Conservation (phyloP, 495 filamentous ascomycete genomes). For the Annulohypoxylon nitens region DNA sequence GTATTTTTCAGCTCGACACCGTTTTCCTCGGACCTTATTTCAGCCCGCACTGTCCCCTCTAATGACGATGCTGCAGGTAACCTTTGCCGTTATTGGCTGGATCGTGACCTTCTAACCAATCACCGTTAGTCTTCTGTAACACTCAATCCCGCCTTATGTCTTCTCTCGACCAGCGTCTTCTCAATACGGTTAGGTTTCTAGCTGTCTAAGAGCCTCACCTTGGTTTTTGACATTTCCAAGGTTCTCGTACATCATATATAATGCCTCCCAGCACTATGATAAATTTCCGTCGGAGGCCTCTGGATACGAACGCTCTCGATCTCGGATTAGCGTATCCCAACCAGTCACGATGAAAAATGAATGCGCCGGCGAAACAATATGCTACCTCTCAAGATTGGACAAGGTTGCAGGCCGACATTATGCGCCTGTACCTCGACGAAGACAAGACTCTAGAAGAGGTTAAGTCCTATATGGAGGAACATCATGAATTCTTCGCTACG, state of each 20-base stretch:
- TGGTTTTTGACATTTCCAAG: neutral
- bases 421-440: slow-evolving; percentile 48
- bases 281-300: slow-evolving; percentile 41
- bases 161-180: slow-evolving; percentile 22
- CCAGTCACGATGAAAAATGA: slow-evolving; percentile 41
- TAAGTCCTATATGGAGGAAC: slow-evolving; percentile 50
- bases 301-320: slow-evolving; percentile 13
- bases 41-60: slow-evolving; percentile 45
- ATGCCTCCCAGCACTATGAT: slow-evolving; percentile 33
- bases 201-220: slow-evolving; percentile 27
- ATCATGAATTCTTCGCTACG: slow-evolving; percentile 51
- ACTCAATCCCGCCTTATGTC: slow-evolving; percentile 43
- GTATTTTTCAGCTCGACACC: slow-evolving; percentile 48
- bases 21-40: slow-evolving; percentile 42
- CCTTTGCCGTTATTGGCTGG: slow-evolving; percentile 47
- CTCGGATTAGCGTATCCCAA: slow-evolving; percentile 31
- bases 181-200: slow-evolving; percentile 18
- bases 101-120: slow-evolving; percentile 44
- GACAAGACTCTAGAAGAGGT: slow-evolving; percentile 52
- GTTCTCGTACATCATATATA: slow-evolving; percentile 17
- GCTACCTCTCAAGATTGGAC: slow-evolving; percentile 49
- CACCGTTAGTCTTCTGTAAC: slow-evolving; percentile 14
- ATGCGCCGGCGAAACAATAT: slow-evolving; percentile 39
- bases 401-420: slow-evolving; percentile 45
- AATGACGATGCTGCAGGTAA: slow-evolving; percentile 46